Percentiles rank a stretch among this genome's conserved stretches.
Evolutionary conservation across 2,329 filamentous ascomycete species (phyloP).

Genomic region (Atkinsonella hypoxylon): DNA sequence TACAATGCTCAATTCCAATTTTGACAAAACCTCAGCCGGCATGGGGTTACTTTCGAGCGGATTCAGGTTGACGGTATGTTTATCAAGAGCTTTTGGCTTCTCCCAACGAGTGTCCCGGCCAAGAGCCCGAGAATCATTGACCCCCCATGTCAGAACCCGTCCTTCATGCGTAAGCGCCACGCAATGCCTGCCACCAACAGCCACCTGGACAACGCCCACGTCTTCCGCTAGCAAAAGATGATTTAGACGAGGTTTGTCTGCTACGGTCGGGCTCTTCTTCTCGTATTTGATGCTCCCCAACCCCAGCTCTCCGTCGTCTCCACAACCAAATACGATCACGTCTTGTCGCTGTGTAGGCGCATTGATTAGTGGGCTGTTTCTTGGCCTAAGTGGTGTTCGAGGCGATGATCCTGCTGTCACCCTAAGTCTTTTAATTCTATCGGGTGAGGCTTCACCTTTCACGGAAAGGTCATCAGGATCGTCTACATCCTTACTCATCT

Average conservation of each 20-base stretch:
- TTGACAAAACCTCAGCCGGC: slow-evolving; percentile 31
- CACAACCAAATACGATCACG: slow-evolving; percentile 8
- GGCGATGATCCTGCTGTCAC: neutral
- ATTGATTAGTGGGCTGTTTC: neutral
- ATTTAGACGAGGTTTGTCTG: slow-evolving; percentile 29
- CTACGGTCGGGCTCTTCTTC: slow-evolving; percentile 2
- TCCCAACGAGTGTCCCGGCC: slow-evolving; percentile 45
- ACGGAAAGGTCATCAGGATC: neutral
- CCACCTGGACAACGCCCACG: slow-evolving; percentile 42
- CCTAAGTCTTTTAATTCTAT: neutral
- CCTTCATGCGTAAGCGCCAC: slow-evolving; percentile 50
- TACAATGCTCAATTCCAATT: slow-evolving; percentile 42
- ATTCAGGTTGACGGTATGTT: slow-evolving; percentile 37
- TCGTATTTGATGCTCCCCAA: slow-evolving; percentile 5
- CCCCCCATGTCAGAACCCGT: slow-evolving; percentile 53
- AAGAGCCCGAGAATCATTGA: slow-evolving; percentile 53
- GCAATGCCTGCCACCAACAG: slow-evolving; percentile 52
- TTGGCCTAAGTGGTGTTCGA: neutral
- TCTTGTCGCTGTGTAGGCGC: slow-evolving; percentile 4
- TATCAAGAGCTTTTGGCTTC: slow-evolving; percentile 20
- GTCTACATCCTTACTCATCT: neutral
- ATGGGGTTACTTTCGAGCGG: slow-evolving; percentile 44
- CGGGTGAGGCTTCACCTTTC: neutral
- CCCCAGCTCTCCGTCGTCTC: slow-evolving; percentile 10
- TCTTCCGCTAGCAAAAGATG: slow-evolving; percentile 36